These are phyloP conservation scores for Coemansia sp. DNA, from an alignment of 192 early-diverging fungal genomes.

Conservation along the genomic window DNA sequence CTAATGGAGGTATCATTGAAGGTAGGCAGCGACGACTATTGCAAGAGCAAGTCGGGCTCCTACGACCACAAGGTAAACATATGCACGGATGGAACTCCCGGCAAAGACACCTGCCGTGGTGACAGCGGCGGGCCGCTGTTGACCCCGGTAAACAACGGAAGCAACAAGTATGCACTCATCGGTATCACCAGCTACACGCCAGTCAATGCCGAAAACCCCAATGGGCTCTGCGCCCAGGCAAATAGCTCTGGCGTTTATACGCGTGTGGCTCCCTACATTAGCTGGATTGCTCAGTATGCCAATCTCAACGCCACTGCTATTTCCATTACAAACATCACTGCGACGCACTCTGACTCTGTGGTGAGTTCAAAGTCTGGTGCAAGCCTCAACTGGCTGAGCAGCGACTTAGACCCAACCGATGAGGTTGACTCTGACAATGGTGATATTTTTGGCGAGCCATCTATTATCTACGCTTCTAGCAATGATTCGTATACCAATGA, in stretches of 20 bases:
- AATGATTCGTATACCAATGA: neutral
- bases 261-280: conserved; percentile 22
- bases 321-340: conserved; percentile 1
- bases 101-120: conserved; percentile 48
- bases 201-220: conserved; percentile 15
- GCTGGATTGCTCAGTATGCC: conserved; percentile 29
- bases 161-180: conserved; percentile 5
- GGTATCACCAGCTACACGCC: conserved; percentile 40
- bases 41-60: neutral
- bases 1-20: conserved; percentile 30
- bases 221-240: conserved; percentile 31
- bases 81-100: conserved; percentile 41
- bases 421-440: neutral
- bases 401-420: neutral
- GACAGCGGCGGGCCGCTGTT: conserved; percentile 51
- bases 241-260: conserved; percentile 37
- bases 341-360: neutral
- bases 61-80: conserved; percentile 19
- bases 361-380: neutral
- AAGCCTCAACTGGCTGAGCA: neutral
- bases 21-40: conserved; percentile 16
- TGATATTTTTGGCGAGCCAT: neutral
- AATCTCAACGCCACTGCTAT: conserved; percentile 16
- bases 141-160: neutral
- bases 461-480: conserved; percentile 1